Evolutionary conservation across 495 filamentous ascomycete species (phyloP).

Genomic region (Penicillium desertorum): DNA sequence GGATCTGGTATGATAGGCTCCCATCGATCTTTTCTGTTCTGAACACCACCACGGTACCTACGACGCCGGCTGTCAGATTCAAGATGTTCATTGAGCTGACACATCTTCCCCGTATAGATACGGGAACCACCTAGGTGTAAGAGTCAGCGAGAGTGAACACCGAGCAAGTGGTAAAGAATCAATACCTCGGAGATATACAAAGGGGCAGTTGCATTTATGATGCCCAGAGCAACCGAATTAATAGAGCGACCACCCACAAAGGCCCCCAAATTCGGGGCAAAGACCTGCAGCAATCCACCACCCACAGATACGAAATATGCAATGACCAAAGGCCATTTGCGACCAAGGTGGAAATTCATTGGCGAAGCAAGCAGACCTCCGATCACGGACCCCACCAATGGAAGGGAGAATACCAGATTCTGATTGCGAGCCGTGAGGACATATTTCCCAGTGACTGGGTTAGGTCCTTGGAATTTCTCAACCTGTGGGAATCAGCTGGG

Average conservation of each 20-base stretch:
- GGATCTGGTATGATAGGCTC: constrained; percentile 32
- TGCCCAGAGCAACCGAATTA: constrained; percentile 36
- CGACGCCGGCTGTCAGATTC: constrained; percentile 35
- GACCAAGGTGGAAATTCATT: constrained; percentile 35
- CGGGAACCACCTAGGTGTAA: constrained; percentile 30
- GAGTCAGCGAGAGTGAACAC: neutral
- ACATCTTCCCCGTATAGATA: constrained; percentile 38
- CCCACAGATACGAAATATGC: constrained; percentile 39
- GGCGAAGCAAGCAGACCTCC: constrained; percentile 37
- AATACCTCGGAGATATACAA: constrained; percentile 40
- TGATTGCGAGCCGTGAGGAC: constrained; percentile 40
- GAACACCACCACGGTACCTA: constrained; percentile 37
- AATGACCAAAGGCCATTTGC: constrained; percentile 37
- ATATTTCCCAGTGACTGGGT: constrained; percentile 26
- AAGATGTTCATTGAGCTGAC: constrained; percentile 41
- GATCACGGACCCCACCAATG: constrained; percentile 36
- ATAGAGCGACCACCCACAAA: constrained; percentile 38
- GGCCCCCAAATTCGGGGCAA: constrained; percentile 36
- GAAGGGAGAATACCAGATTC: constrained; percentile 38
- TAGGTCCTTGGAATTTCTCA: constrained; percentile 35
- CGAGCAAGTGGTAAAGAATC: neutral
- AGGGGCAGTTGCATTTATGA: constrained; percentile 39
- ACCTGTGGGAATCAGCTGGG: constrained; percentile 22
- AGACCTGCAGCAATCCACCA: constrained; percentile 39
- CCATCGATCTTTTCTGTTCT: constrained; percentile 29